These are phyloP conservation scores for Coemansia sp. DNA, from an alignment of 192 early-diverging fungal genomes.

Conservation along the genomic window DNA sequence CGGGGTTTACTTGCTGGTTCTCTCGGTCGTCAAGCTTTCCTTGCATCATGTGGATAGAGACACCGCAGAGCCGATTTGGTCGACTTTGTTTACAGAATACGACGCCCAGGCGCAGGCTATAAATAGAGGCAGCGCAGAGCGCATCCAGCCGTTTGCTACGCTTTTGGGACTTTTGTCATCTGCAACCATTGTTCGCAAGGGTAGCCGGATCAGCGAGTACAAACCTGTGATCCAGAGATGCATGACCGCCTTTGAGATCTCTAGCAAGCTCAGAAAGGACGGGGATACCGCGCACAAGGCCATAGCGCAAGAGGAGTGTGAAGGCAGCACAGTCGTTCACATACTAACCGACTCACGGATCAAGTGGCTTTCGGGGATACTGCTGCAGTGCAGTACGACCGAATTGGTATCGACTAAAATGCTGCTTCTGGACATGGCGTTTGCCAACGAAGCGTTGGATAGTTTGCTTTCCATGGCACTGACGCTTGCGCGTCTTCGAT, in stretches of 20 bases:
- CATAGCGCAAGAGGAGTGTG: background rate
- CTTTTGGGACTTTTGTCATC: constrained; percentile 28
- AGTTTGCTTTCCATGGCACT: constrained; percentile 69
- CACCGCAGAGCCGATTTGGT: constrained; percentile 38
- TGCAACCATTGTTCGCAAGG: constrained; percentile 45
- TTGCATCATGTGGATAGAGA: constrained; percentile 34
- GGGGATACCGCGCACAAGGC: background rate
- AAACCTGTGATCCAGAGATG: constrained; percentile 37
- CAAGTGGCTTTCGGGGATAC: constrained; percentile 33
- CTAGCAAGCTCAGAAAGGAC: background rate
- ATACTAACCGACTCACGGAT: constrained; percentile 28
- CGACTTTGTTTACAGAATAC: constrained; percentile 27
- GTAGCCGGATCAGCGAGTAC: constrained; percentile 45
- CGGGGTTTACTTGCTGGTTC: constrained; percentile 23
- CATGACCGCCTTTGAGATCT: constrained; percentile 24
- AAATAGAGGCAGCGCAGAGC: background rate
- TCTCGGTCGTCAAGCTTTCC: constrained; percentile 39
- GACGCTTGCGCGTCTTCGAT: constrained; percentile 68
- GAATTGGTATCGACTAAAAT: constrained; percentile 37
- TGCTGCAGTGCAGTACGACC: constrained; percentile 30
- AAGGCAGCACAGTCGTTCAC: background rate
- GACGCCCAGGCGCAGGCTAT: constrained; percentile 26
- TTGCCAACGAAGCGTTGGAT: constrained; percentile 23
- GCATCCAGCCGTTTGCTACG: constrained; percentile 18
- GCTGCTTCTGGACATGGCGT: constrained; percentile 37